Base-by-base conservation (phyloP, 2,329 filamentous ascomycete species). In the Daldinia sp. region DNA sequence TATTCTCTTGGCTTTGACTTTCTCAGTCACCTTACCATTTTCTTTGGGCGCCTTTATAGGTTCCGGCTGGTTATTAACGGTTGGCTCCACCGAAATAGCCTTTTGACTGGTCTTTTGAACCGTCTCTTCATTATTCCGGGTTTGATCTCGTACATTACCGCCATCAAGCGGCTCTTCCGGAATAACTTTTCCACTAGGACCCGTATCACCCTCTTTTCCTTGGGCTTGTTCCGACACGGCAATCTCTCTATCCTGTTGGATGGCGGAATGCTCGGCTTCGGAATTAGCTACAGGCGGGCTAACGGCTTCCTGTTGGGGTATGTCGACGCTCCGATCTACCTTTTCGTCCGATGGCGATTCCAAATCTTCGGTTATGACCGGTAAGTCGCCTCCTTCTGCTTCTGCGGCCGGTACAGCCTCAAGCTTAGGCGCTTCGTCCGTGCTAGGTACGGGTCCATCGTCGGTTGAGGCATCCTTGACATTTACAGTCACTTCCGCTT, bases 1-100 rank as follows among this genome's bases (percentile, higher is more conserved):
- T 18, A 61, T 18, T 30, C 55, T 60, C 53, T 60, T 51, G 39
- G 13, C 23, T 50, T 69, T 57, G 62, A 33, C 6, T 3, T 33
- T 26, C 15, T 51, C n/a, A 9, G 28, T 18, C 3, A 10, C 46
- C n/a, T 26, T 33, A 15, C 12, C 15, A 18, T 33, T 33, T 51
- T 33, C 46, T 33, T 51, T 51, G 15, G 46, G 46, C 46, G 46
- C 46, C 33, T 7, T 33, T n/a, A 33, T 33, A 33, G 26, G 15
- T 9, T 10, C 15, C 9, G 26, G n/a, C 26, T 18, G 26, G 7
- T 51, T 33, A n/a, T 51, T 33, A 51, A 18, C 33, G 46, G 18
- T 15, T n/a, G 13, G 46, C 6, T 51, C 26, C 7, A 18, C 46
- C 3, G 18, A 4, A 51, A 33, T 2, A 51, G 46, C 26, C 28